phyloP scores from a whole-genome alignment of 768 basidiomycete species.

The Amylocystis lapponica region DNA sequence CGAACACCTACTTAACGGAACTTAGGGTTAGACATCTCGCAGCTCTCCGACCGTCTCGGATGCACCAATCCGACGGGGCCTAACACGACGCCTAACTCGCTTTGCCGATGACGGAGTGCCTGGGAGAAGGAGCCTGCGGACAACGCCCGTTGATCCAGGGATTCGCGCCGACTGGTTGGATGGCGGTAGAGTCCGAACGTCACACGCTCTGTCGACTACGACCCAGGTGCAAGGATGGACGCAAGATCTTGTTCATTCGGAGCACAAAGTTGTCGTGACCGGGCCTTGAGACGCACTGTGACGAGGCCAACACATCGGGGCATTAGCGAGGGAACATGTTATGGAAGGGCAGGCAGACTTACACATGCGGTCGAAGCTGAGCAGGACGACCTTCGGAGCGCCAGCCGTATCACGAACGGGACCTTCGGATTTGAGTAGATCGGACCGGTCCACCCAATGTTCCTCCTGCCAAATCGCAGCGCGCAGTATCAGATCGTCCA shows the following conservation, averaged over 20 bases:
- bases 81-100: too few relatives aligned
- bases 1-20: too few relatives aligned
- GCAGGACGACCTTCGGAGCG: constrained; percentile 78
- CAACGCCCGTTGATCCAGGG: too few relatives aligned
- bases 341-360: constrained; percentile 27
- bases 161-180: too few relatives aligned
- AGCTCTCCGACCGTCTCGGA: too few relatives aligned
- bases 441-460: constrained; percentile 85
- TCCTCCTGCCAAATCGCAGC: constrained; percentile 92
- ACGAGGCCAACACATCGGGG: constrained; percentile 7
- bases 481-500: constrained; percentile 94
- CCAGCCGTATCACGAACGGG: constrained; percentile 33
- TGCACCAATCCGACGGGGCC: too few relatives aligned
- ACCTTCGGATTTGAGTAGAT: constrained; percentile 47
- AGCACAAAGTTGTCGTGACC: constrained; percentile 78
- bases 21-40: too few relatives aligned
- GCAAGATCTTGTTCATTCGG: constrained; percentile 85
- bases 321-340: constrained; percentile 9
- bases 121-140: too few relatives aligned
- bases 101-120: too few relatives aligned
- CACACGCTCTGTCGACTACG: too few relatives aligned
- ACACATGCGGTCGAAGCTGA: constrained; percentile 92
- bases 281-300: constrained; percentile 84
- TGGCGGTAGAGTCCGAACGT: too few relatives aligned
- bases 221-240: constrained; percentile 44